These are phyloP conservation scores for Lipomyces kockii DNA, from an alignment of 805 yeast species.

Conservation along the genomic window DNA sequence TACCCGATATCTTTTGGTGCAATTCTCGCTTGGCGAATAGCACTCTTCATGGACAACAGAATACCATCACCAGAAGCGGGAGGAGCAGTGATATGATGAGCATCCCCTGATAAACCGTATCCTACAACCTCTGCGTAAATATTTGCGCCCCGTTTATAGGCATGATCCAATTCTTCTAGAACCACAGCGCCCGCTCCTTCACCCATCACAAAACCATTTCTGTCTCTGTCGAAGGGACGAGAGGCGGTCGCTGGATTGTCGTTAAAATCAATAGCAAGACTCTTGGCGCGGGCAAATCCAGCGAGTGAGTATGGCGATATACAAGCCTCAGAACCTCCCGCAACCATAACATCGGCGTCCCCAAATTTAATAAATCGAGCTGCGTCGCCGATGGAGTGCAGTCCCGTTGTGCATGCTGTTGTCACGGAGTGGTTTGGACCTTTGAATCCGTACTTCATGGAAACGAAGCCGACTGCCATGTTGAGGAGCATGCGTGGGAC, in stretches of 20 bases:
- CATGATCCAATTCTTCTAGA: conserved; percentile 79
- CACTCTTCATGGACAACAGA: conserved; percentile 75
- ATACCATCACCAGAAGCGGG: conserved; percentile 84
- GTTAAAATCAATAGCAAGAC: conserved; percentile 67
- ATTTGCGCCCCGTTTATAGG: conserved; percentile 58
- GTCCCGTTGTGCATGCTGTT: conserved; percentile 97
- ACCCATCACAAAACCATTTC: conserved; percentile 89
- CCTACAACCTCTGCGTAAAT: conserved; percentile 85
- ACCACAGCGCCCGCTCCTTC: conserved; percentile 90
- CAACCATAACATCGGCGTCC: conserved; percentile 83
- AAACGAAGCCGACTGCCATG: conserved; percentile 93
- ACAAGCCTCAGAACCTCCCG: conserved; percentile 92
- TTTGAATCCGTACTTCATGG: conserved; percentile 72
- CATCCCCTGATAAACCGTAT: conserved; percentile 91
- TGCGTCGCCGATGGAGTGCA: conserved; percentile 93
- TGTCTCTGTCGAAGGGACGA: conserved; percentile 78
- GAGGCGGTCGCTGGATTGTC: conserved; percentile 70
- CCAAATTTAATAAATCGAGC: conserved; percentile 76
- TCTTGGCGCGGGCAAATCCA: conserved; percentile 89
- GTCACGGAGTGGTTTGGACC: conserved; percentile 90
- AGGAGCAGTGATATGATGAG: conserved; percentile 92
- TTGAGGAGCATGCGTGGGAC: conserved; percentile 82
- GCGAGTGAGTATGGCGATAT: conserved; percentile 85
- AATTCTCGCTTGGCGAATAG: conserved; percentile 58
- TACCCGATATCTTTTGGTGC: conserved; percentile 63